Percentiles rank a stretch among this genome's conserved stretches.
Conservation (phyloP, 192 early-diverging fungal genomes). For the Phlyctochytrium arcticum region DNA sequence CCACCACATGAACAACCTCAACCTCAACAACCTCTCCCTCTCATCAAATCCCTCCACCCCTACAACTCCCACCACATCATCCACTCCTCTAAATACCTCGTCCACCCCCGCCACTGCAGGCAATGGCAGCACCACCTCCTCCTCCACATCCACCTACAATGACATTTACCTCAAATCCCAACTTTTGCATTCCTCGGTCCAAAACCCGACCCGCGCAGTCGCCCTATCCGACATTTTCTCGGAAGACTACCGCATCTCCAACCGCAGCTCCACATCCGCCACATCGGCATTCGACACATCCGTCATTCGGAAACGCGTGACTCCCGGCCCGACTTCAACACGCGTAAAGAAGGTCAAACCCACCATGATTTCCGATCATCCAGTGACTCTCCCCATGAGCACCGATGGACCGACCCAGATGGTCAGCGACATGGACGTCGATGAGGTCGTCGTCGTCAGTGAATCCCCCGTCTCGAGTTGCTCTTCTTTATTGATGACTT, state of each 20-base stretch:
- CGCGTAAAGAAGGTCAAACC: constrained; percentile 25
- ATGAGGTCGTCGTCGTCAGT: constrained; percentile 21
- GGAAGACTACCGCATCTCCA: constrained; percentile 25
- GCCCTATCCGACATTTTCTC: constrained; percentile 35
- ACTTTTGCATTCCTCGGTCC: background rate
- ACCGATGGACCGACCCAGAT: constrained; percentile 33
- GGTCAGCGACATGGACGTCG: constrained; percentile 35
- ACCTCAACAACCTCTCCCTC: no score
- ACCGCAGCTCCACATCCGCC: constrained; percentile 14
- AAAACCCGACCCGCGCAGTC: constrained; percentile 14
- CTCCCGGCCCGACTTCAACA: constrained; percentile 4
- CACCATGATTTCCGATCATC: constrained; percentile 11
- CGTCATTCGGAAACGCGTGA: constrained; percentile 30
- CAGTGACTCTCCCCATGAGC: constrained; percentile 30
- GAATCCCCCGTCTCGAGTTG: no score
- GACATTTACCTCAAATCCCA: constrained; percentile 34
- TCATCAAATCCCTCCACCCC: no score
- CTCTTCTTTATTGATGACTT: no score
- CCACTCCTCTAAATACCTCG: no score
- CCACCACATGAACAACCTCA: no score
- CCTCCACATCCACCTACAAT: constrained; percentile 9
- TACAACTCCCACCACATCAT: no score
- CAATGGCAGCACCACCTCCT: no score
- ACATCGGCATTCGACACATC: constrained; percentile 37
- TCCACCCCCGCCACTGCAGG: no score